A percentile compares a stretch with the other conserved stretches of the same genome.
phyloP scores from a whole-genome alignment of 805 yeast genomes.

The Tetrapisispora fleetii region DNA sequence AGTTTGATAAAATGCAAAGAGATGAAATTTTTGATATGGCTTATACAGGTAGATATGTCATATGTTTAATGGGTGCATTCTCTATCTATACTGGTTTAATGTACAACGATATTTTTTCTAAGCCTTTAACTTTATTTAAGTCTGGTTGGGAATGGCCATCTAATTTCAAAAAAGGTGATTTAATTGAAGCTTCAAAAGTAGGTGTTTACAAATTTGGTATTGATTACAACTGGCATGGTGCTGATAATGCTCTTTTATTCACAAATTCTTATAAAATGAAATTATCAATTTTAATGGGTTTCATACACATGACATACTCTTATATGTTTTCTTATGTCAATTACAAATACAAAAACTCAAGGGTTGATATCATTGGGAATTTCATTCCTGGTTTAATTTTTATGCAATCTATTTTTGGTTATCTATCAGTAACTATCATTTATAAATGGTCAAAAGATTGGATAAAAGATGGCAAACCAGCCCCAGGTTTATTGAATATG shows the following conservation, averaged over 20 bases:
- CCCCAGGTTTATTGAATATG: conserved; percentile 93
- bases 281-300: conserved; percentile 89
- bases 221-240: conserved; percentile 95
- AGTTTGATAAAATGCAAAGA: conserved; percentile 56
- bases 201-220: conserved; percentile 79
- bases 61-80: conserved; percentile 85
- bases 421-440: conserved; percentile 71
- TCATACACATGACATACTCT: conserved; percentile 87
- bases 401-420: conserved; percentile 95
- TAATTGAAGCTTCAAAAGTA: conserved; percentile 52
- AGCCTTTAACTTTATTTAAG: conserved; percentile 75
- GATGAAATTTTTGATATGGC: conserved; percentile 98
- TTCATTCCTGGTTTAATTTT: conserved; percentile 89
- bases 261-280: conserved; percentile 97
- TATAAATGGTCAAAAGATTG: conserved; percentile 95
- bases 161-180: conserved; percentile 56
- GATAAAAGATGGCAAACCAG: conserved; percentile 63
- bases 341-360: conserved; percentile 54
- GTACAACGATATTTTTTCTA: conserved; percentile 89
- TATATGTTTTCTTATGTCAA: conserved; percentile 78
- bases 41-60: conserved; percentile 80
- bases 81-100: conserved; percentile 92
- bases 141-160: conserved; percentile 95
- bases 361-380: conserved; percentile 80
- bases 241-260: conserved; percentile 84